phyloP scores from a whole-genome alignment of 169 alveolate species.

The Plasmodium knowlesi region DNA sequence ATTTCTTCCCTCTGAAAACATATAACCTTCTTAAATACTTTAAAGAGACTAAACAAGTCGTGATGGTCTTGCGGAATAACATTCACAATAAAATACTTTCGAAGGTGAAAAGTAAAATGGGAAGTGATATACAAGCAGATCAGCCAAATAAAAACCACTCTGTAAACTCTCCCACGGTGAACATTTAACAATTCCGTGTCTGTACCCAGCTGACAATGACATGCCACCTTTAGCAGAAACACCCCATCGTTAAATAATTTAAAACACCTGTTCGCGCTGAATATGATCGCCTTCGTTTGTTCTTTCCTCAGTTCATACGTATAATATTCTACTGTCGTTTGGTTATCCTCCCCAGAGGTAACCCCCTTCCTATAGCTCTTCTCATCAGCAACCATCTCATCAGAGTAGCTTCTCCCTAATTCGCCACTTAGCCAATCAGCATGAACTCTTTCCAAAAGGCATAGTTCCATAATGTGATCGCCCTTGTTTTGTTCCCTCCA shows the following conservation, averaged over 20 bases:
- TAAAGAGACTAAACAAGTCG: conserved; percentile 26
- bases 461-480: neutral
- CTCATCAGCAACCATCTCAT: neutral
- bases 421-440: neutral
- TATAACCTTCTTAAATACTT: conserved; percentile 22
- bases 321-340: neutral
- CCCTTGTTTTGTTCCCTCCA: neutral
- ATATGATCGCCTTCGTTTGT: conserved; percentile 21
- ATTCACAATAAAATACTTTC: conserved; percentile 21
- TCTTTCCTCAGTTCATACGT: conserved; percentile 14
- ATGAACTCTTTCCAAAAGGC: neutral
- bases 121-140: conserved; percentile 20
- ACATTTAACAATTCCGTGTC: neutral
- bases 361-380: neutral
- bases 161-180: neutral
- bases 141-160: conserved; percentile 14
- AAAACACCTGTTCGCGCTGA: conserved; percentile 27
- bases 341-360: neutral
- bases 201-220: neutral
- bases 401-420: neutral
- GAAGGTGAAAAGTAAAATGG: conserved; percentile 20
- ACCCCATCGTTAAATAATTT: conserved; percentile 23
- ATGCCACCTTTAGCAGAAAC: conserved; percentile 14
- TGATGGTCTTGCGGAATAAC: conserved; percentile 15
- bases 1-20: neutral